A percentile compares a stretch with the other conserved stretches of the same genome.
phyloP scores from a whole-genome alignment of 805 yeast genomes.

The Candida alai region DNA sequence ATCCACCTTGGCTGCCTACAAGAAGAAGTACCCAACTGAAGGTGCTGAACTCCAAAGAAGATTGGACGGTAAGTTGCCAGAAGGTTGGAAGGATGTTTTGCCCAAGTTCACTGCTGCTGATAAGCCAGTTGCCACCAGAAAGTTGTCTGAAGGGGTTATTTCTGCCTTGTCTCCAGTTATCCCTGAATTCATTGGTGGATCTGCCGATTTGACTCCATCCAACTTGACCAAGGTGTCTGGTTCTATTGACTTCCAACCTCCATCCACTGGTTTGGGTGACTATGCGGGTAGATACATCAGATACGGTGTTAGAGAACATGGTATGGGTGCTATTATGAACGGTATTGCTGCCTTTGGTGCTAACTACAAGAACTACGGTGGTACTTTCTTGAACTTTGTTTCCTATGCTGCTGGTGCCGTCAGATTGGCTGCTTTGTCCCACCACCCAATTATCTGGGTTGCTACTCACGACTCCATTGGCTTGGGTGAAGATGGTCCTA shows the following conservation, averaged over 20 bases:
- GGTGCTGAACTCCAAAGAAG: constrained; percentile 82
- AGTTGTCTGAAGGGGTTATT: constrained; percentile 81
- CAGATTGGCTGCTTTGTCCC: constrained; percentile 78
- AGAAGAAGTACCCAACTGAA: constrained; percentile 65
- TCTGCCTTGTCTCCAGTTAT: constrained; percentile 54
- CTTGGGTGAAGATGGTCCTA: constrained; percentile 91
- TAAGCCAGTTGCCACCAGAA: constrained; percentile 88
- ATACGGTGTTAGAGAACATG: constrained; percentile 99
- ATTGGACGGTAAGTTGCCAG: constrained; percentile 73
- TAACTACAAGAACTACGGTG: constrained; percentile 87
- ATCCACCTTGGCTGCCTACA: constrained; percentile 55
- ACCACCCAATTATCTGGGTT: constrained; percentile 80
- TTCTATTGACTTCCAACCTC: constrained; percentile 91
- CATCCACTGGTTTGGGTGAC: constrained; percentile 72
- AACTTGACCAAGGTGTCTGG: constrained; percentile 86
- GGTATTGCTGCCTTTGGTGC: constrained; percentile 93
- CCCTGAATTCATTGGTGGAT: constrained; percentile 95
- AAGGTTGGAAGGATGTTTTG: constrained; percentile 69
- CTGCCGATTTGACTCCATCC: constrained; percentile 97
- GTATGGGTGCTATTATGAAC: constrained; percentile 97
- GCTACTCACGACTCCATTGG: constrained; percentile 91
- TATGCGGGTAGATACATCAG: constrained; percentile 92
- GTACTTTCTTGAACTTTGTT: constrained; percentile 94
- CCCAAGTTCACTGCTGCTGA: constrained; percentile 80
- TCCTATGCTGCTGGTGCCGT: constrained; percentile 84